Conservation (phyloP, 2,329 filamentous ascomycete species). For the Venturia carpophila region DNA sequence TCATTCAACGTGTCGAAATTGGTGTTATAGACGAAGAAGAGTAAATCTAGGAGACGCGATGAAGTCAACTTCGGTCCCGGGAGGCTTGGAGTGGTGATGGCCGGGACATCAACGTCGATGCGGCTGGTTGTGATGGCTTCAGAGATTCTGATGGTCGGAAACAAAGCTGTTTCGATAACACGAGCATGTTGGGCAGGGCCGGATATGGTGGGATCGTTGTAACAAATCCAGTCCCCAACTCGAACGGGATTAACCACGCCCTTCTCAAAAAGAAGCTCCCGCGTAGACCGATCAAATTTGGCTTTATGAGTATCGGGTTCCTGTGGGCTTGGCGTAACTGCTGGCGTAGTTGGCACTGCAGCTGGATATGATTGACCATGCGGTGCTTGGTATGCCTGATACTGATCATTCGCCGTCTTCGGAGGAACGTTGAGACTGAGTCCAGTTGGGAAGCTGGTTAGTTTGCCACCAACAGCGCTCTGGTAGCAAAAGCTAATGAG, state of each 20-base stretch:
- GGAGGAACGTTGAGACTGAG: constrained; percentile 17
- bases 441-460: constrained; percentile 13
- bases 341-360: constrained; percentile 8
- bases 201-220: neutral
- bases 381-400: neutral
- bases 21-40: constrained; percentile 37
- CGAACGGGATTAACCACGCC: constrained; percentile 30
- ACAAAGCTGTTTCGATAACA: constrained; percentile 14
- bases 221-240: constrained; percentile 47
- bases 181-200: constrained; percentile 28
- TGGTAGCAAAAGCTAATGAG: constrained; percentile 74
- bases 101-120: neutral
- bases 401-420: neutral
- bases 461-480: constrained; percentile 5
- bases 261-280: constrained; percentile 39
- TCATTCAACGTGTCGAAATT: constrained; percentile 50
- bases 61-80: neutral
- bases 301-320: constrained; percentile 11
- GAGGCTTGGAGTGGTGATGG: neutral
- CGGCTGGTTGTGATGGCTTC: constrained; percentile 21
- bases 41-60: neutral
- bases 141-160: constrained; percentile 21
- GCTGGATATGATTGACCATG: neutral
- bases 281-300: constrained; percentile 30
- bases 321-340: constrained; percentile 12